A percentile compares a stretch with the other conserved stretches of the same genome.
phyloP scores from a whole-genome alignment of 2,329 filamentous ascomycete species.

The Trichoderma gracile region DNA sequence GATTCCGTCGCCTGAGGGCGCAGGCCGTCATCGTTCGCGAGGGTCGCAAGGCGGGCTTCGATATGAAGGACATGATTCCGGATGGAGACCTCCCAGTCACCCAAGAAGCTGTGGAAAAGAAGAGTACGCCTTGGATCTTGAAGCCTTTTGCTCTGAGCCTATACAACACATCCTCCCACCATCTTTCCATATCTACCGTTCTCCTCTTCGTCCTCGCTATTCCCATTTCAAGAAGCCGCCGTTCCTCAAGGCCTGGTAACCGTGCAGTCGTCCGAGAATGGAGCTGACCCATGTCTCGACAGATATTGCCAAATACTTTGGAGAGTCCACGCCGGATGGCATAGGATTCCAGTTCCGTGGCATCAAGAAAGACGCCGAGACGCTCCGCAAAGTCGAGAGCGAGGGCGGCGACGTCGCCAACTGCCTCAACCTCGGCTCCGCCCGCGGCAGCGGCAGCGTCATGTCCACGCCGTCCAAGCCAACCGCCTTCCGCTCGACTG shows the following conservation, averaged over 20 bases:
- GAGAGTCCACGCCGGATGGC: conserved; percentile 58
- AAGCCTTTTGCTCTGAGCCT: neutral
- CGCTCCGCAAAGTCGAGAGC: conserved; percentile 47
- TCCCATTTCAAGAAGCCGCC: no score
- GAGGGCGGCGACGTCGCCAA: conserved; percentile 49
- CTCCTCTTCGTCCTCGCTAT: neutral
- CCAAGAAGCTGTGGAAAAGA: conserved; percentile 43
- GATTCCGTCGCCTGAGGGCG: conserved; percentile 50
- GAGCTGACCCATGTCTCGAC: conserved; percentile 8
- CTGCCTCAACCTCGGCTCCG: conserved; percentile 37
- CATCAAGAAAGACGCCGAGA: conserved; percentile 56
- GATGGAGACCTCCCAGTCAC: conserved; percentile 42
- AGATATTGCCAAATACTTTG: conserved; percentile 63
- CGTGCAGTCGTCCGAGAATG: no score
- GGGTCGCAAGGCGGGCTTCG: conserved; percentile 40
- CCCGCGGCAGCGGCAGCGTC: conserved; percentile 32
- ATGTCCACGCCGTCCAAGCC: conserved; percentile 38
- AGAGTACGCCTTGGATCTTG: conserved; percentile 40
- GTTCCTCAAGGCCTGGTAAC: no score
- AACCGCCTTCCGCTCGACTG: conserved; percentile 24
- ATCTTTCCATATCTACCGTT: neutral
- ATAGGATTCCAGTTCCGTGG: conserved; percentile 62
- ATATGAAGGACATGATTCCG: conserved; percentile 47
- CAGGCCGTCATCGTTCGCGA: conserved; percentile 43
- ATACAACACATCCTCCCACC: neutral